Evolutionary conservation across 1,284 basidiomycete genomes (phyloP), one percentile per base, ranked within the genome.

Genomic region (Ceratobasidium sp.): DNA sequence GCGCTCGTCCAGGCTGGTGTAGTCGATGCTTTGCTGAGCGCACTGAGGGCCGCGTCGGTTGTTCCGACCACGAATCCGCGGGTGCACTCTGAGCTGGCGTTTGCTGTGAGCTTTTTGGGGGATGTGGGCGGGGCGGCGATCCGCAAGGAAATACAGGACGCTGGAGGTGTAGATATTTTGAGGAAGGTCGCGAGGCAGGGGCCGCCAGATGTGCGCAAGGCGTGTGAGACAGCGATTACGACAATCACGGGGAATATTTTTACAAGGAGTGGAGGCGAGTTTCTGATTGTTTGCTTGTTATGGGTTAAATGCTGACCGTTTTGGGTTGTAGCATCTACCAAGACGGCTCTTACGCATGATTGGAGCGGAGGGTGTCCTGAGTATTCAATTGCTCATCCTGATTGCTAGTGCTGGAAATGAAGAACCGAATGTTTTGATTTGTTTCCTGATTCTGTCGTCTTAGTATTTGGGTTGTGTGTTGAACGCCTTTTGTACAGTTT

Each of bases 101-200:
- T 73, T 38, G 74, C 74, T 2, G 61, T 75, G 6, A 72, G 58
- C 52, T 70, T 72, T 35, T 62, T 75, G 41, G 67, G 74, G 30
- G 74, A 75, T 38, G 73, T 75, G n/a, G 74, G 74, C 13, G 74
- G 74, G 2, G 61, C 73, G 8, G 74, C 70, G 14, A 52, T 75
- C n/a, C 41, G 74, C 9, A 75, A 75, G 44, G 74, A 75, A 44
- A 75, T 75, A 41, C 64, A 74, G 32, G 44, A 73, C 35, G 74
- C 74, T 18, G 74, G 74, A 9, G 74, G 74, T 18, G 66, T 75
- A n/a, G 74, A 75, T 35, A 75, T 75, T 38, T 38, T 75, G 47
- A 75, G 61, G 38, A 64, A 67, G 21, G 74, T 75, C 41, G 75
- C 70, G n/a, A 43, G 54, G 26, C 59, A 59, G 26, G 73, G 62